Base-by-base conservation (phyloP, 176 grass and related monocot genomes). In the Cenchrus purpureus region DNA sequence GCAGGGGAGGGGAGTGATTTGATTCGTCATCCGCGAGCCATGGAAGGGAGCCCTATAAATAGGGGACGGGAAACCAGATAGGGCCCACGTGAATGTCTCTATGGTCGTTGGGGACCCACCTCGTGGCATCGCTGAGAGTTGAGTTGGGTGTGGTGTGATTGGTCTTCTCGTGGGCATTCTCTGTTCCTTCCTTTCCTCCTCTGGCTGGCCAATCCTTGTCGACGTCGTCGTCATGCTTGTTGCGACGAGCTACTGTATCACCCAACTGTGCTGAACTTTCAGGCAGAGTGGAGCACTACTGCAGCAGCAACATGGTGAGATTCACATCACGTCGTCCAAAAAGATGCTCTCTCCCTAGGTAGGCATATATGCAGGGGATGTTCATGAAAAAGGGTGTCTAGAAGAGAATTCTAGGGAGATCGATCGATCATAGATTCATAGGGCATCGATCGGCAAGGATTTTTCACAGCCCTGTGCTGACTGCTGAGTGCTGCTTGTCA, bases 31-130 rank as follows among this genome's bases (percentile, higher is more conserved):
- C 34, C 67, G 74, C 63, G 84, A 42, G 79, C 19, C n/a, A 54
- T 54, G 77, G 77, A 71, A 50, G 51, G 19, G 60, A 56, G 28
- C 11, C 74, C 74, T 90, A 87, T 79, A 90, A 90, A 87, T 83
- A 83, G 16, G 42, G 15, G 5, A 12, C 37, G 37, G 37, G 37
- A 4, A 40, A 40, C 19, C 9, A 1, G 0, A 6, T 7, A 9
- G 76, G 87, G 81, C 87, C 88, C 45, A 6, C 4, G 19, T 5
- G 16, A 29, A 70, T 34, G 80, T 6, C 34, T 56, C 67, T 19
- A 67, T 60, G 87, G 61, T 14, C 13, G 3, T 16, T 63, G 65
- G 32, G 0, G 55, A 0, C 87, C 67, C 48, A 19, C 74, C 57
- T 2, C 37, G 49, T 62, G 74, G 28, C 80, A 71, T 66, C 64